Base-by-base conservation (phyloP, 306 rosid genomes). In the Castanea mollissima region DNA sequence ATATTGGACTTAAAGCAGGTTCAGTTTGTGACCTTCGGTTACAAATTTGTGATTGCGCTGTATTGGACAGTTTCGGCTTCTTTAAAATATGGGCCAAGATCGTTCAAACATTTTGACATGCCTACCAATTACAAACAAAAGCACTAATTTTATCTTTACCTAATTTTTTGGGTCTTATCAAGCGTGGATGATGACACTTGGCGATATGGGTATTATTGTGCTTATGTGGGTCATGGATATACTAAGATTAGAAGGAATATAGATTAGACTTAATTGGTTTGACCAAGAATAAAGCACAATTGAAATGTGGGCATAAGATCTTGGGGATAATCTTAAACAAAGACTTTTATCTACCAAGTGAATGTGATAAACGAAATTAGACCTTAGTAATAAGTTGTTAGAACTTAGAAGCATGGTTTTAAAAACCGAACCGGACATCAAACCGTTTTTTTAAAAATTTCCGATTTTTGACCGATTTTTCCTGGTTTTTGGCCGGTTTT, bases 101-200 rank as follows among this genome's bases (percentile, higher is more conserved):
- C 3, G 32, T 29, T 29, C 2, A 29, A 29, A 21, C 23, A 21
- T 21, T 21, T 21, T 21, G 23, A 0, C 23, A 21, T 21, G 23
- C 23, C 23, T 21, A 21, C 23, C 23, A 21, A 21, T 21, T 21
- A 21, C 23, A 21, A 21, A 21, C 23, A 21, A 21, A 21, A 21
- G 23, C 23, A 21, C 23, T 21, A 21, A 21, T 21, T 21, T 21
- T 21, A 21, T n/a, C n/a, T 49, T 72, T 9, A 54, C 87, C 82
- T 51, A 80, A 80, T 69, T 58, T 65, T 72, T 57, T 51, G 7
- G 51, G 77, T 56, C 72, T 10, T 59, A 3, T 38, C 51, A 13
- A 23, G 13, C 6, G n/a, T 21, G 8, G 79, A 6, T 58, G 69
- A 54, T 58, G 69, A 60, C 77, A 80, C 78, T 69, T 69, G 85